Evolutionary conservation across 306 rosid genomes (phyloP).

Genomic region (Fagus sylvatica): DNA sequence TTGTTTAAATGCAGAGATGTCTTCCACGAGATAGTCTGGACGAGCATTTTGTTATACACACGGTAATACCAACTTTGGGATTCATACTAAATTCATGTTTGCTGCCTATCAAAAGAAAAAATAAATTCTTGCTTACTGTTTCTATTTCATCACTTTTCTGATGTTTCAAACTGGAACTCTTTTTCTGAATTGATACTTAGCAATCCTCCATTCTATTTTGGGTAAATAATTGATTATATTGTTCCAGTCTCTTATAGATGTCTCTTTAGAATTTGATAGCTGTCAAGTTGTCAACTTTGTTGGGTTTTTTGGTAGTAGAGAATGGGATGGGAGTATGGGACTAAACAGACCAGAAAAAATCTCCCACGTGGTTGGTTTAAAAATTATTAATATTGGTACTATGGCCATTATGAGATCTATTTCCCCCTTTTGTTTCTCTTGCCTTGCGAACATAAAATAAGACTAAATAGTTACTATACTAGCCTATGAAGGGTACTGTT

Average conservation of each 20-base stretch:
- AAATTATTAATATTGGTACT: not conserved
- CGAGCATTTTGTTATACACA: conserved; percentile 84
- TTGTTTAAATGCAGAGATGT: conserved; percentile 73
- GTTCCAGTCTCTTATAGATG: not conserved
- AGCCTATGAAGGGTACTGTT: not conserved
- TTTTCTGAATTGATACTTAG: not conserved
- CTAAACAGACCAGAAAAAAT: conserved; percentile 6
- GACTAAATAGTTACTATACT: not conserved
- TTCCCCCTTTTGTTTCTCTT: not conserved
- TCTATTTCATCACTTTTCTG: conserved; percentile 10
- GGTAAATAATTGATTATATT: not conserved
- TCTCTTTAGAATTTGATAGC: conserved; percentile 11
- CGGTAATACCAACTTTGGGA: conserved; percentile 44
- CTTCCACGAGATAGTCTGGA: conserved; percentile 85
- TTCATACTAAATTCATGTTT: conserved; percentile 6
- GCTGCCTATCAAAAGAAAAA: not conserved
- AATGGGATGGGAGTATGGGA: not conserved
- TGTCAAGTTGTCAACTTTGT: conserved; percentile 17
- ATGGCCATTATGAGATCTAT: not conserved
- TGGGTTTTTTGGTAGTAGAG: not conserved
- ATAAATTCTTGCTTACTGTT: not conserved
- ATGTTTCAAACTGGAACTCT: conserved; percentile 14
- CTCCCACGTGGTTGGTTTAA: conserved; percentile 1
- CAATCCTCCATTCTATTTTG: not conserved
- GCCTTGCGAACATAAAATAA: not conserved